phyloP scores from a whole-genome alignment of 169 alveolate species.

The Plasmodium vinckei region DNA sequence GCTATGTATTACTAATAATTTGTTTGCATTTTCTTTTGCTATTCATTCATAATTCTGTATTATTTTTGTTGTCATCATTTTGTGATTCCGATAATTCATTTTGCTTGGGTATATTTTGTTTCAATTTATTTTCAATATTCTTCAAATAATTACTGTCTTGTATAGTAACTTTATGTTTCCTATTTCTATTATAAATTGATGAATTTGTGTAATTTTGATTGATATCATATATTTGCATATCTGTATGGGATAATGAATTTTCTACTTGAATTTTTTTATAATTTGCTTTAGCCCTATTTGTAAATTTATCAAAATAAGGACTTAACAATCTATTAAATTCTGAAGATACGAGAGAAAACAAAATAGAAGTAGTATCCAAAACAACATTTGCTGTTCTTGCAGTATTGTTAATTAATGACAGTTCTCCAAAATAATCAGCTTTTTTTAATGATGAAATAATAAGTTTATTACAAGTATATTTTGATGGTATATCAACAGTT shows the following conservation, averaged over 20 bases:
- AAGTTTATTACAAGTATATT: conserved; percentile 41
- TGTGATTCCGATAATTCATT: no score
- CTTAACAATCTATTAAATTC: conserved; percentile 58
- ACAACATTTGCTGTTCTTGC: conserved; percentile 96
- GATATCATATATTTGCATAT: not conserved
- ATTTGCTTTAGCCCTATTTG: conserved; percentile 73
- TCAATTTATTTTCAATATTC: not conserved
- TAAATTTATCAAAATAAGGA: conserved; percentile 62
- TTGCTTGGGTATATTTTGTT: no score
- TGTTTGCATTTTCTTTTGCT: no score
- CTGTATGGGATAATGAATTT: not conserved
- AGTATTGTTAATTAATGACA: conserved; percentile 93
- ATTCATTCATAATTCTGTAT: no score
- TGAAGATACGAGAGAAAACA: conserved; percentile 32
- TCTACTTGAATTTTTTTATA: conserved; percentile 47
- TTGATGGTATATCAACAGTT: conserved; percentile 68
- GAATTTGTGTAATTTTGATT: conserved; percentile 10
- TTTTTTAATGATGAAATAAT: conserved; percentile 32
- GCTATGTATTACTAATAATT: no score
- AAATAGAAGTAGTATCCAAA: conserved; percentile 45
- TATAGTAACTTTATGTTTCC: conserved; percentile 35
- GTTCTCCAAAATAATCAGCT: conserved; percentile 98
- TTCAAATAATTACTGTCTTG: conserved; percentile 17
- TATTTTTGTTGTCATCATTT: no score
- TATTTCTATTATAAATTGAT: not conserved